Percentiles rank a stretch among this genome's conserved stretches.
phyloP scores from a whole-genome alignment of 148 eudicot genomes.

The Spergularia bocconei region DNA sequence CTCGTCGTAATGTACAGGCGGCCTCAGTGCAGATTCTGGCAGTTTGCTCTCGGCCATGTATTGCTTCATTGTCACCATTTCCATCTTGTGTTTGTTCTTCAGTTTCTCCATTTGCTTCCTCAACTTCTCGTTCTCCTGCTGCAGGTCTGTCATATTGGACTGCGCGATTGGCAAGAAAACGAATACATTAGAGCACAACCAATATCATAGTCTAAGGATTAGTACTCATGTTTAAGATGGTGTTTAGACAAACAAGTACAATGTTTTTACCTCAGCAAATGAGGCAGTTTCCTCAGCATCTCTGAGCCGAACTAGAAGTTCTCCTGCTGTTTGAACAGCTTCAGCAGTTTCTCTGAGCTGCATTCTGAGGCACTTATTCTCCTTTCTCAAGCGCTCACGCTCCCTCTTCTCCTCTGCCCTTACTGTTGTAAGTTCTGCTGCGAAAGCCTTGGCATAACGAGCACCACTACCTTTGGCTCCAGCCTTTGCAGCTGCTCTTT shows the following conservation, averaged over 20 bases:
- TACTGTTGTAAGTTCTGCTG: constrained; percentile 68
- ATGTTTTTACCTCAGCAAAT: constrained; percentile 64
- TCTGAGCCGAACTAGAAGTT: constrained; percentile 79
- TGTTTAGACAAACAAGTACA: too few species aligned
- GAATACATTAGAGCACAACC: not conserved
- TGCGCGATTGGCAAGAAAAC: constrained; percentile 26
- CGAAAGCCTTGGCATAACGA: constrained; percentile 77
- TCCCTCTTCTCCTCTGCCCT: constrained; percentile 85
- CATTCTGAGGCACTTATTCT: constrained; percentile 63
- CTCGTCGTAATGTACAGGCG: constrained; percentile 50
- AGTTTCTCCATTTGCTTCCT: constrained; percentile 68
- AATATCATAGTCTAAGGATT: not conserved
- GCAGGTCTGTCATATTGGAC: constrained; percentile 44
- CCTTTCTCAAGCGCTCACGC: constrained; percentile 67
- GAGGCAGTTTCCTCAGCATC: constrained; percentile 92
- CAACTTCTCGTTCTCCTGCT: constrained; percentile 75
- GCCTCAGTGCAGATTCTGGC: constrained; percentile 75
- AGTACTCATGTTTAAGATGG: not conserved
- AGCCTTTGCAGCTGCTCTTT: constrained; percentile 81
- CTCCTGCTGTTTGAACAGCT: constrained; percentile 98
- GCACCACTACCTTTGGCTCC: constrained; percentile 80
- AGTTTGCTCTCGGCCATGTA: constrained; percentile 88
- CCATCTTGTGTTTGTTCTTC: constrained; percentile 97
- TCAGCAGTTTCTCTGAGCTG: constrained; percentile 96
- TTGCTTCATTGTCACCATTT: constrained; percentile 89